Conservation (phyloP, 1,139 yeast genomes). For the Diutina mesorugosa region DNA sequence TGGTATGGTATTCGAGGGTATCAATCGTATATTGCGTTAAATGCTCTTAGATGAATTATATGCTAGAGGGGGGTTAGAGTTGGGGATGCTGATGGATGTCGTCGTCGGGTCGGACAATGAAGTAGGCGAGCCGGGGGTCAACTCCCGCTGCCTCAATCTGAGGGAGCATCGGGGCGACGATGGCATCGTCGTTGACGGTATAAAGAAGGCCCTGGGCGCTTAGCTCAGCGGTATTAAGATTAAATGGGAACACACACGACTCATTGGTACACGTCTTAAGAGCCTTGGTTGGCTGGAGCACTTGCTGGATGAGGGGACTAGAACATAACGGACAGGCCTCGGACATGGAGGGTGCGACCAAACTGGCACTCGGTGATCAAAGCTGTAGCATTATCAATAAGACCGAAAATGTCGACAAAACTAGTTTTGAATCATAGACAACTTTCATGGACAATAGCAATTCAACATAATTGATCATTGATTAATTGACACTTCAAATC, state of each 20-base stretch:
- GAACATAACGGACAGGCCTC: background rate
- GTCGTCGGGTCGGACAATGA: constrained; percentile 10
- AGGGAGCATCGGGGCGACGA: constrained; percentile 9
- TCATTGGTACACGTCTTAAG: constrained; percentile 13
- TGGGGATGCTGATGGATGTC: background rate
- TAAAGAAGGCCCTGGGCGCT: constrained; percentile 5
- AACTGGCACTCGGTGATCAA: background rate
- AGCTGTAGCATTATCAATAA: background rate
- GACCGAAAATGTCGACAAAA: too few species aligned
- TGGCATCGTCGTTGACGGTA: background rate
- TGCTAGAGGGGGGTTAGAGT: background rate
- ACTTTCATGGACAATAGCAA: too few species aligned
- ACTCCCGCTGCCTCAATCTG: constrained; percentile 15
- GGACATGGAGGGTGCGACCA: background rate
- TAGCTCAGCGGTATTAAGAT: constrained; percentile 15
- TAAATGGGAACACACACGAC: constrained; percentile 20
- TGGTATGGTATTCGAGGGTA: background rate
- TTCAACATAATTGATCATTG: too few species aligned
- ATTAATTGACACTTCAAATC: too few species aligned
- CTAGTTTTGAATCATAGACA: too few species aligned
- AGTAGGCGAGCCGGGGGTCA: constrained; percentile 14
- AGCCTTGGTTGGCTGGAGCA: background rate
- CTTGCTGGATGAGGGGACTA: background rate
- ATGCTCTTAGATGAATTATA: too few species aligned
- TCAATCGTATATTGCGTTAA: too few species aligned